Conservation (phyloP, 1,284 basidiomycete genomes). For the Meripilus lineatus region DNA sequence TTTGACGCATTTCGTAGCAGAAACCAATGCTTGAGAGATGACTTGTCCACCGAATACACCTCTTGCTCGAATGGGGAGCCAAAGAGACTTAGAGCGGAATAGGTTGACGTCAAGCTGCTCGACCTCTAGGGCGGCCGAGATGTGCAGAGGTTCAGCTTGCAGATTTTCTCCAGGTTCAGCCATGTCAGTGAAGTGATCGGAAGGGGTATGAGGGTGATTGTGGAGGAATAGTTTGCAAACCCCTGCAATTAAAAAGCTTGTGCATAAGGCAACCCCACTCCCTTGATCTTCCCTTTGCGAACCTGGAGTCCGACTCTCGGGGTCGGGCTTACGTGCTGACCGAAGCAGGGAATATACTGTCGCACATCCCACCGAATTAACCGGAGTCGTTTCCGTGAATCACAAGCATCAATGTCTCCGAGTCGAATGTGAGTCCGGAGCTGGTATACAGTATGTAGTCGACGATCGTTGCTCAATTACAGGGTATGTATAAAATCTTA, state of each 20-base stretch:
- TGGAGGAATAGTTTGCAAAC: too few relatives aligned
- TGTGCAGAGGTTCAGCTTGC: constrained; percentile 38
- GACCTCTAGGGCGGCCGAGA: constrained; percentile 70
- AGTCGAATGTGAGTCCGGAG: too few relatives aligned
- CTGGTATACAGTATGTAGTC: not conserved
- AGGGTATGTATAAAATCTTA: constrained; percentile 29
- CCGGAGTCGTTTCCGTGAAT: too few relatives aligned
- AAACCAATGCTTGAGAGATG: constrained; percentile 81
- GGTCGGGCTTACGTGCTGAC: too few relatives aligned
- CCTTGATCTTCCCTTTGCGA: too few relatives aligned
- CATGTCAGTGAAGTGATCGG: constrained; percentile 10
- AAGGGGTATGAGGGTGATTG: not conserved
- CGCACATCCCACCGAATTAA: too few relatives aligned
- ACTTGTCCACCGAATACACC: constrained; percentile 92
- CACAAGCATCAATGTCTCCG: not conserved
- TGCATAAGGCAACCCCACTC: too few relatives aligned
- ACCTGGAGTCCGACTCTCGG: too few relatives aligned
- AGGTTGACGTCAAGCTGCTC: constrained; percentile 75
- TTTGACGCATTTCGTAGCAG: constrained; percentile 73
- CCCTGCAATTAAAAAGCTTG: too few relatives aligned
- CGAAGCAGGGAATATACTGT: too few relatives aligned
- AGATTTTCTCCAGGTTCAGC: constrained; percentile 13
- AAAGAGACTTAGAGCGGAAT: constrained; percentile 72
- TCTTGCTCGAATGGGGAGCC: constrained; percentile 58
- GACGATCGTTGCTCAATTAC: not conserved